Evolutionary conservation across 331 rosid genomes (phyloP), one percentile per base, ranked within the genome.

Genomic region (Acacia concinna): DNA sequence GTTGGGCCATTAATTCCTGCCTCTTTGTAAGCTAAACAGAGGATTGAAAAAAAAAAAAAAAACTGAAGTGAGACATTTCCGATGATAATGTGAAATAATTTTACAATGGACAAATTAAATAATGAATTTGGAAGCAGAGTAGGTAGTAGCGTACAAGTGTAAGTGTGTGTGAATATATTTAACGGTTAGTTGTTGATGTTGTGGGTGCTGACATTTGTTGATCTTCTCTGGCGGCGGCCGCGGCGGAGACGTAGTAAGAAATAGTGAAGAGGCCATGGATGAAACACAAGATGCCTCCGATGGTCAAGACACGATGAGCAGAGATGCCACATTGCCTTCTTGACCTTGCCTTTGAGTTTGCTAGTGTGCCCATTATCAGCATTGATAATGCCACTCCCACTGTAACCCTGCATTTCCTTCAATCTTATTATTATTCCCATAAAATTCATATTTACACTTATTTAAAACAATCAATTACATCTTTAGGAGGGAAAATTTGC

Each of bases 211-310:
- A 49, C 20, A 23, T n/a, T 31, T 1, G 34, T 32, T 5, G 40
- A 20, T 82, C 84, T 60, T 94, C 97, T 79, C 49, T 84, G 40
- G 1, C 13, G 8, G 89, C 23, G 4, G 94, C 93, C 0, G 84
- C 79, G 62, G 81, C 89, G 8, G 91, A 95, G 73, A 88, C 77
- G 41, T 85, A 88, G 59, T 88, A 96, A 6, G 81, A 88, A 1
- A 91, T 72, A 1, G 83, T 78, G 75, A 87, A 82, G 52, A 92
- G 32, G 57, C 88, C 96, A 8, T 95, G 97, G 68, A 92, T 18
- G 86, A 95, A 95, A 65, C 98, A 95, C 40, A 90, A 6, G 68
- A 94, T 84, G 78, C 97, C 98, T 71, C 98, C 97, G 0, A 84
- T 88, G 1, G 89, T 87, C 30, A 92, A 71, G 68, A 90, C 71